These are phyloP conservation scores for Talaromyces adpressus DNA, from an alignment of 495 filamentous ascomycete species.

Conservation along the genomic window DNA sequence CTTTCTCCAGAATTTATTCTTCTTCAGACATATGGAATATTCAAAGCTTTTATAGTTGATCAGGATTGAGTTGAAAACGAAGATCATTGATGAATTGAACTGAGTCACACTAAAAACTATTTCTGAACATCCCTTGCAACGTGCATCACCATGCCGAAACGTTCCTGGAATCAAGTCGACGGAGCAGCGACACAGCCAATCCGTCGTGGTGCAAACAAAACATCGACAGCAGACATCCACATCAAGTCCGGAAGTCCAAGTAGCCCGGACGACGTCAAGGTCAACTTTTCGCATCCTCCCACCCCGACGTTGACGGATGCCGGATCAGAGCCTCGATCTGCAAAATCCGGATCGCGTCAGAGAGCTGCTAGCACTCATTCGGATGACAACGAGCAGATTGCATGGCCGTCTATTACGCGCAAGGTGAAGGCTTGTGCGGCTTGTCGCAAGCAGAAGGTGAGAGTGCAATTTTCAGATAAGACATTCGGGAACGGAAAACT, in stretches of 20 bases:
- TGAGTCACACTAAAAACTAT: neutral
- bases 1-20: neutral
- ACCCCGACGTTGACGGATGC: constrained; percentile 6
- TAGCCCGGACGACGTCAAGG: constrained; percentile 4
- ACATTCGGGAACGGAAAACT: neutral
- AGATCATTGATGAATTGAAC: neutral
- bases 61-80: neutral
- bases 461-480: neutral
- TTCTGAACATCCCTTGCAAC: neutral
- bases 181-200: constrained; percentile 4
- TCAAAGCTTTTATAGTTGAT: neutral
- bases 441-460: constrained; percentile 34
- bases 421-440: constrained; percentile 40
- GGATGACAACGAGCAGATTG: constrained; percentile 6
- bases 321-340: constrained; percentile 2
- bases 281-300: constrained; percentile 5
- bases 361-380: constrained; percentile 6
- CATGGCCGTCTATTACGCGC: constrained; percentile 31
- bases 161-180: constrained; percentile 7
- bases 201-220: neutral
- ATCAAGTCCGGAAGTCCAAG: constrained; percentile 7
- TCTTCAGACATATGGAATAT: neutral
- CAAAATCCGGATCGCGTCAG: neutral
- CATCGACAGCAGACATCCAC: neutral
- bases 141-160: constrained; percentile 9